phyloP scores from a whole-genome alignment of 2,329 filamentous ascomycete species.

The Teratosphaeria gauchensis region DNA sequence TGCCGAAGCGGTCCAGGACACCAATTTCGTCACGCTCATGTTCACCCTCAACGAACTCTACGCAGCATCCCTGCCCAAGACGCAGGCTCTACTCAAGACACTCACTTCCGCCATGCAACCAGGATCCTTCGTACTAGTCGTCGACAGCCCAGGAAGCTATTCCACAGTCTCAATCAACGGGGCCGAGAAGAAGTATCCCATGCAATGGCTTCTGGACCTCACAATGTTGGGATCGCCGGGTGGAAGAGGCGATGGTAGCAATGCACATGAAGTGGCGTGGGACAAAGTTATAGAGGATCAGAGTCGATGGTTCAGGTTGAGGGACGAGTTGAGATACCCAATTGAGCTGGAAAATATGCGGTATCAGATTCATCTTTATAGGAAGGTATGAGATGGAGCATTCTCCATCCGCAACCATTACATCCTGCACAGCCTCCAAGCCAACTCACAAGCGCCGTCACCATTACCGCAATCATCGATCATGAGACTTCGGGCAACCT shows the following conservation, averaged over 20 bases:
- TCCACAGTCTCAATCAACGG: constrained; percentile 62
- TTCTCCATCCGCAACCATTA: too few species aligned
- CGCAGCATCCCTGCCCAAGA: constrained; percentile 61
- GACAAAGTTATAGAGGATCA: constrained; percentile 65
- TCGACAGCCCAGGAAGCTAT: constrained; percentile 91
- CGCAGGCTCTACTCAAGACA: constrained; percentile 64
- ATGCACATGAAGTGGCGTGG: constrained; percentile 44
- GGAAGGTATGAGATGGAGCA: neutral
- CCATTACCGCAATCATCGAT: too few species aligned
- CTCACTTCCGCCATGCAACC: constrained; percentile 50
- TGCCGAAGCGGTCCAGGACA: constrained; percentile 17
- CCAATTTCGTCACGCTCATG: constrained; percentile 63
- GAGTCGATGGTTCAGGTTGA: constrained; percentile 74
- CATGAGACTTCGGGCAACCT: too few species aligned
- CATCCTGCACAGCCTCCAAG: too few species aligned
- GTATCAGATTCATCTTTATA: constrained; percentile 82
- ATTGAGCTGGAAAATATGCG: constrained; percentile 90
- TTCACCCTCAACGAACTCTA: constrained; percentile 97
- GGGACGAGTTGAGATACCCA: constrained; percentile 55
- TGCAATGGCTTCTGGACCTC: constrained; percentile 86
- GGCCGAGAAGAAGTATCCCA: constrained; percentile 63
- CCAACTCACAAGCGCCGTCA: too few species aligned
- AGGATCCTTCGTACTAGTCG: constrained; percentile 66
- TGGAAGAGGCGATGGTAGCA: neutral
- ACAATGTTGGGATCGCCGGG: constrained; percentile 48